Conservation (phyloP, 352 stramenopile species). For the Pythium utonaiense region DNA sequence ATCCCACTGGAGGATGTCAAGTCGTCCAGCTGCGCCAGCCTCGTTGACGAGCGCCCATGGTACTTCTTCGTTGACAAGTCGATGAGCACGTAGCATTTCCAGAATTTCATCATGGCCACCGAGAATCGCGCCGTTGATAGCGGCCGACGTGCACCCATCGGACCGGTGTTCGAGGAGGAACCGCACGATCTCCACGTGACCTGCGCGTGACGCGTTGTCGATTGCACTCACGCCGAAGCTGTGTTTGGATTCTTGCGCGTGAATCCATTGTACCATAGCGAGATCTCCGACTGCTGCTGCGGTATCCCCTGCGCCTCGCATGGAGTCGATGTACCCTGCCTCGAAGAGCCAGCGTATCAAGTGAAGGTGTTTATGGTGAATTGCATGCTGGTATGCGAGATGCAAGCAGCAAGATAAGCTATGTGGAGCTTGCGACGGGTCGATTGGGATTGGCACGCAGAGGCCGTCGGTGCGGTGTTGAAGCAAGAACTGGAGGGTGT, state of each 20-base stretch:
- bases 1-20: constrained; percentile 22
- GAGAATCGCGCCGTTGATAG: constrained; percentile 16
- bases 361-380: constrained; percentile 21
- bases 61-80: constrained; percentile 12
- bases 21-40: constrained; percentile 8
- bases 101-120: constrained; percentile 15
- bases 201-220: constrained; percentile 3
- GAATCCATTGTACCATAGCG: constrained; percentile 14
- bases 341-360: constrained; percentile 21
- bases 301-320: constrained; percentile 9
- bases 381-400: constrained; percentile 10
- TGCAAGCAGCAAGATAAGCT: constrained; percentile 12
- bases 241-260: not conserved
- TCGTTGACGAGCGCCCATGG: constrained; percentile 17
- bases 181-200: constrained; percentile 12
- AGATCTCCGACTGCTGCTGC: constrained; percentile 11
- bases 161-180: constrained; percentile 20
- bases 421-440: not conserved
- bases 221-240: constrained; percentile 8
- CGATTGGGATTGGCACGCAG: constrained; percentile 6
- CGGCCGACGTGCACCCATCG: constrained; percentile 8
- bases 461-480: constrained; percentile 13
- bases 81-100: constrained; percentile 2
- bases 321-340: constrained; percentile 11
- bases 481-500: constrained; percentile 13